These are phyloP conservation scores for Wallemia hederae DNA, from an alignment of 1,284 basidiomycete species.

Conservation along the genomic window DNA sequence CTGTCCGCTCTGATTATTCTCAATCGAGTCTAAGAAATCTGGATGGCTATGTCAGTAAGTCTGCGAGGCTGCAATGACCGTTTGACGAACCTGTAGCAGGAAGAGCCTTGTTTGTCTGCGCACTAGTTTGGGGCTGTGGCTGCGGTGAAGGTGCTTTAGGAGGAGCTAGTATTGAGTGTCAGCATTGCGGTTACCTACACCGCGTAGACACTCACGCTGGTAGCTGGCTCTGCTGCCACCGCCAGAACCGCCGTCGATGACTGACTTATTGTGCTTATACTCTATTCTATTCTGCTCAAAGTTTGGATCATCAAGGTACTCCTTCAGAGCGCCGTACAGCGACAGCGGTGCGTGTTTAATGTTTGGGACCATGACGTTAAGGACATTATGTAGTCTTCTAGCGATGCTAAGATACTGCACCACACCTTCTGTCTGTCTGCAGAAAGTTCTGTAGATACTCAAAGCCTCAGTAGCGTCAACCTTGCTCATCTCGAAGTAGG, in stretches of 20 bases:
- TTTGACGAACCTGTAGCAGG: slow-evolving; percentile 2
- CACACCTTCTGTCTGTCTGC: slow-evolving; percentile 72
- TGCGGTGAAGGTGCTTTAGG: slow-evolving; percentile 6
- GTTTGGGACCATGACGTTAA: slow-evolving; percentile 80
- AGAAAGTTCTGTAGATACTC: slow-evolving; percentile 73
- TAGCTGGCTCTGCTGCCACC: slow-evolving; percentile 4
- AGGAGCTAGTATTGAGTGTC: background rate
- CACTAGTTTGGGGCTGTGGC: slow-evolving; percentile 5
- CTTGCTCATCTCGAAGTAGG: slow-evolving; percentile 97
- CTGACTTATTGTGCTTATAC: slow-evolving; percentile 60
- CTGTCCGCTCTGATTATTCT: background rate
- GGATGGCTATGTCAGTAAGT: background rate
- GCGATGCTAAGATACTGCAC: slow-evolving; percentile 84
- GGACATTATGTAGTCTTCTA: slow-evolving; percentile 62
- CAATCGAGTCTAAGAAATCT: background rate
- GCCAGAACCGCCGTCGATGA: slow-evolving; percentile 24
- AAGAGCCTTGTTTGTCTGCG: background rate
- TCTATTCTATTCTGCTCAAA: slow-evolving; percentile 83
- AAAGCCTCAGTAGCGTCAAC: slow-evolving; percentile 64
- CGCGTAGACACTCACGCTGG: slow-evolving; percentile 13
- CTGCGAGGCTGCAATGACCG: background rate
- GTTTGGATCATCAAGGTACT: slow-evolving; percentile 81
- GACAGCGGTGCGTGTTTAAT: slow-evolving; percentile 84
- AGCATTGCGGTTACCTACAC: slow-evolving; percentile 11
- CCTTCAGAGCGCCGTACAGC: slow-evolving; percentile 68